phyloP scores from a whole-genome alignment of 2,329 filamentous ascomycete genomes.

The Nemania diffusa region DNA sequence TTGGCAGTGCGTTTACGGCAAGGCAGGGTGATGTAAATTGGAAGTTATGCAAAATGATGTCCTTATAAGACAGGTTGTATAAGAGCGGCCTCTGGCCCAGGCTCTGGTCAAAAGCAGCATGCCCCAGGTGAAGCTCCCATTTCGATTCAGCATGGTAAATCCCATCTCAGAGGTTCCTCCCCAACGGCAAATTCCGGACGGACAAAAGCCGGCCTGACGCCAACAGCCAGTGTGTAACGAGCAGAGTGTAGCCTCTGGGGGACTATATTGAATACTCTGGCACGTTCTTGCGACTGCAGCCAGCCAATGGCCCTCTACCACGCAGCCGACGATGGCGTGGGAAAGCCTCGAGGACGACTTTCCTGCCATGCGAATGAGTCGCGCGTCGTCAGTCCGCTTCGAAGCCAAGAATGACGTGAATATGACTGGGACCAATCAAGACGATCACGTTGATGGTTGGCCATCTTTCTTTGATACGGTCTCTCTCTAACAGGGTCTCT shows the following conservation, averaged over 20 bases:
- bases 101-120: too few relatives aligned
- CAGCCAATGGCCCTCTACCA: slow-evolving; percentile 2
- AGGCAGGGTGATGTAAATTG: too few relatives aligned
- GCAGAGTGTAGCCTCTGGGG: neutral
- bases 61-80: too few relatives aligned
- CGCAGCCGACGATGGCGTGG: neutral
- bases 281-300: neutral
- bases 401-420: slow-evolving; percentile 21
- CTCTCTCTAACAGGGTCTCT: too few relatives aligned
- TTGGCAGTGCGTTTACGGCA: too few relatives aligned
- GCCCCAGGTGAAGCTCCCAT: too few relatives aligned
- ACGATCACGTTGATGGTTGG: slow-evolving; percentile 17
- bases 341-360: neutral
- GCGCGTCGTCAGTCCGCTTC: neutral
- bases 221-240: neutral
- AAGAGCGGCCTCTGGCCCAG: too few relatives aligned
- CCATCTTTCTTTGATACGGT: slow-evolving; percentile 12
- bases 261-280: neutral
- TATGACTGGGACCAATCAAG: slow-evolving; percentile 5
- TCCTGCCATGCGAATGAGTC: neutral
- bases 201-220: neutral
- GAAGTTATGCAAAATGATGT: too few relatives aligned
- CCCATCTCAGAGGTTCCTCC: neutral
- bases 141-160: too few relatives aligned
- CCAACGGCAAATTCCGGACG: slow-evolving; percentile 12